Evolutionary conservation across 768 basidiomycete species (phyloP).

Genomic region (Neoboletus subvelutipes): DNA sequence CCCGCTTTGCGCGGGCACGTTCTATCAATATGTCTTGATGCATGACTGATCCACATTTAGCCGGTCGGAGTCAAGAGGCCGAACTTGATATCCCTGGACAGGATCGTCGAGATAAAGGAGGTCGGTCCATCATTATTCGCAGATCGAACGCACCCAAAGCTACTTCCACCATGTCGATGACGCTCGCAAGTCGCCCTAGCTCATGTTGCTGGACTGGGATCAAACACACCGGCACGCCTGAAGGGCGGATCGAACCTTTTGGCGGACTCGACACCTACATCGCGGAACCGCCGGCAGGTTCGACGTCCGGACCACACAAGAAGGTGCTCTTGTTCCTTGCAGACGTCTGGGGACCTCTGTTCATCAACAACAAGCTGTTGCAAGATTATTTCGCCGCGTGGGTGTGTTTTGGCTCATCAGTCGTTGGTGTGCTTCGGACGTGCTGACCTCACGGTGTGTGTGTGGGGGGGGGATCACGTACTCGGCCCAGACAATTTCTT

Average conservation of each 20-base stretch:
- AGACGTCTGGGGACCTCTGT: conserved; percentile 36
- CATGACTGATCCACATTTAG: no score
- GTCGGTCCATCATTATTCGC: background rate
- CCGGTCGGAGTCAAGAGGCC: no score
- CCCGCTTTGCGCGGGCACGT: no score
- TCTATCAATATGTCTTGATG: no score
- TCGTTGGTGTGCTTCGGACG: background rate
- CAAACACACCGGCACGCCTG: conserved; percentile 48
- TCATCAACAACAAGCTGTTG: conserved; percentile 52
- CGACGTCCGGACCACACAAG: conserved; percentile 24
- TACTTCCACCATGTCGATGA: conserved; percentile 16
- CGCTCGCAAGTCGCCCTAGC: conserved; percentile 43
- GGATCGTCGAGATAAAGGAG: no score
- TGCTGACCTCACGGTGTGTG: no score
- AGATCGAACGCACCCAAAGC: background rate
- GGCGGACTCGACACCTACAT: conserved; percentile 55
- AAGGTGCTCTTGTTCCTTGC: conserved; percentile 57
- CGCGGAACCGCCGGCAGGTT: conserved; percentile 40
- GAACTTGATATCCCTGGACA: no score
- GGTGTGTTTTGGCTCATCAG: conserved; percentile 35
- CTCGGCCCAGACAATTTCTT: conserved; percentile 34
- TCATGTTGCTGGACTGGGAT: conserved; percentile 50
- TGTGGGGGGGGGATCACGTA: conserved; percentile 32
- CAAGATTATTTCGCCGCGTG: conserved; percentile 61
- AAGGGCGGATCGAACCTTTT: conserved; percentile 42